Percentiles rank a stretch among this genome's conserved stretches.
phyloP scores from a whole-genome alignment of 768 basidiomycete species.

The Butyriboletus loyo region DNA sequence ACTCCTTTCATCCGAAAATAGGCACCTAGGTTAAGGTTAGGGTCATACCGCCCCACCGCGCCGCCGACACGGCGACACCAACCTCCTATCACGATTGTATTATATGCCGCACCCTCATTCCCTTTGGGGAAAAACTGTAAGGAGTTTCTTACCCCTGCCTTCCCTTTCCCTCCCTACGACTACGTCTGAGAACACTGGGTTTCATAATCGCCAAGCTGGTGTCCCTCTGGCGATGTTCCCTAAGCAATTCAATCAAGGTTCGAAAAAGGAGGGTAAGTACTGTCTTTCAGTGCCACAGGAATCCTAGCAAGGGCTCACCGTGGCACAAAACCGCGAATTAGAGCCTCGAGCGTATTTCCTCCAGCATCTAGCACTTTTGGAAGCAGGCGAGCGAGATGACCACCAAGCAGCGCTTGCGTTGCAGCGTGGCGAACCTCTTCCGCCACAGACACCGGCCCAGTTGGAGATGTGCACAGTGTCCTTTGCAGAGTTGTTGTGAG shows the following conservation, averaged over 20 bases:
- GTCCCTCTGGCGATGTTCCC: background rate
- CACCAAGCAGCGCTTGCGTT: constrained; percentile 30
- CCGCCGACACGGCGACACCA: no score
- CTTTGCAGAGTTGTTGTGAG: constrained; percentile 16
- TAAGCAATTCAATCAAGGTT: background rate
- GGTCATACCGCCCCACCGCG: background rate
- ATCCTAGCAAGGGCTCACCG: background rate
- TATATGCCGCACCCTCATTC: background rate
- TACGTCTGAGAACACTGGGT: constrained; percentile 1
- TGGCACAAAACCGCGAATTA: background rate
- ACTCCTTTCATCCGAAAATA: background rate
- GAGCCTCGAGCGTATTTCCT: constrained; percentile 4
- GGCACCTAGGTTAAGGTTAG: background rate
- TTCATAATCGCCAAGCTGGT: constrained; percentile 6
- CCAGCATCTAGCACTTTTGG: constrained; percentile 10
- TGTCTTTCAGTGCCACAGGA: background rate
- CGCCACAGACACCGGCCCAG: constrained; percentile 21
- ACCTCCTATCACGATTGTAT: background rate
- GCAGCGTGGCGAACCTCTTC: constrained; percentile 26
- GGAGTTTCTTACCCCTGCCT: background rate
- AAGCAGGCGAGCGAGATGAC: constrained; percentile 16
- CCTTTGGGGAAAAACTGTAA: background rate
- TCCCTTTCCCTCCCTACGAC: background rate
- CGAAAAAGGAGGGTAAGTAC: constrained; percentile 5
- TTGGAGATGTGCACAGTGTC: constrained; percentile 12